Conservation (phyloP, 129 eudicot genomes). For the Helichrysum umbraculigerum region DNA sequence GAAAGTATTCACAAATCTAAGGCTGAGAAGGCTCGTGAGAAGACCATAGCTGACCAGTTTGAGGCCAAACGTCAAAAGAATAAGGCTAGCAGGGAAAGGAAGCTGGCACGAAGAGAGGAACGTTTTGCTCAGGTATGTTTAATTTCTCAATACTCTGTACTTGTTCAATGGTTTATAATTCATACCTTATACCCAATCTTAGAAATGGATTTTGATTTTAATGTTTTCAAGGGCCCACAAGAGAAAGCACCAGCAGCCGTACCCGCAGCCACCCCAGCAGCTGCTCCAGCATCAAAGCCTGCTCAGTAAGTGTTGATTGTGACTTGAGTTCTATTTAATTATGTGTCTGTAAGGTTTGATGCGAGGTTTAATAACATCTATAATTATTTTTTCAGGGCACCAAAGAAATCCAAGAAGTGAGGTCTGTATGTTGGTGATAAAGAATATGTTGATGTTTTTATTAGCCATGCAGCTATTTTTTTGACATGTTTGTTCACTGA, state of each 20-base stretch:
- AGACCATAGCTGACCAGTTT: conserved; percentile 83
- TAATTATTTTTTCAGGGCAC: conserved; percentile 38
- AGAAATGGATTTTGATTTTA: not conserved
- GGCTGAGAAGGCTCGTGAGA: conserved; percentile 99
- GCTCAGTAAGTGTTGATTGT: conserved; percentile 44
- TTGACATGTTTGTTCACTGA: conserved; percentile 30
- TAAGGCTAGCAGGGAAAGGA: conserved; percentile 97
- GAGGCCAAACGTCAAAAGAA: conserved; percentile 98
- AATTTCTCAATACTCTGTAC: not conserved
- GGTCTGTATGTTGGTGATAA: conserved; percentile 18
- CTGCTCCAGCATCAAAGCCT: conserved; percentile 44
- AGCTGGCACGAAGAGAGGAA: conserved; percentile 87
- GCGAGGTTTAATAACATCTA: not conserved
- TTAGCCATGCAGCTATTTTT: conserved; percentile 42
- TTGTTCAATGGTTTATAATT: not conserved
- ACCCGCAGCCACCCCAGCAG: conserved; percentile 33
- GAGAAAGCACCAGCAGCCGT: conserved; percentile 45
- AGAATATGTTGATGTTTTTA: conserved; percentile 7
- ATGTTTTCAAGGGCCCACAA: conserved; percentile 47
- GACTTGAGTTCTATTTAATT: not conserved
- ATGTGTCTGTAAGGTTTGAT: not conserved
- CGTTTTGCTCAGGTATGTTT: conserved; percentile 76
- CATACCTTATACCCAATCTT: too few species aligned
- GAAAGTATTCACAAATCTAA: conserved; percentile 93
- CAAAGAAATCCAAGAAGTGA: conserved; percentile 86